Conservation (phyloP, 2,329 filamentous ascomycete genomes). For the Arthrinium puccinioides region DNA sequence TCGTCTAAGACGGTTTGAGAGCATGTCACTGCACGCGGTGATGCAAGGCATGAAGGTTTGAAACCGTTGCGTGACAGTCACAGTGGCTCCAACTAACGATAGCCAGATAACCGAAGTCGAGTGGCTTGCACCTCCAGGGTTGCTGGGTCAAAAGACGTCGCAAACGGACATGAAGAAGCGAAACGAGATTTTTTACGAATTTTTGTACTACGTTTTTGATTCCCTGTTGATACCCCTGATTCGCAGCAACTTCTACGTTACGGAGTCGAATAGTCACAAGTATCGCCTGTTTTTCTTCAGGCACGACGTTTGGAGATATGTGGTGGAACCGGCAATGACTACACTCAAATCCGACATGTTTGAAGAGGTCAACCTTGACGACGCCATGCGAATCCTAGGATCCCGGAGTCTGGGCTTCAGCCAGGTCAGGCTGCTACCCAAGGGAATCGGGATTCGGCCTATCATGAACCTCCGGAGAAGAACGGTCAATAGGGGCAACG, state of each 20-base stretch:
- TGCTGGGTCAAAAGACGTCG: slow-evolving; percentile 49
- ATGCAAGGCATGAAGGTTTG: slow-evolving; percentile 67
- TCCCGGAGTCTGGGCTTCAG: slow-evolving; percentile 66
- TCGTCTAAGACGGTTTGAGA: slow-evolving; percentile 72
- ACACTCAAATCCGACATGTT: slow-evolving; percentile 67
- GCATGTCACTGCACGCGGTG: slow-evolving; percentile 69
- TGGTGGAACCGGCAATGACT: slow-evolving; percentile 67
- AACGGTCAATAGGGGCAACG: slow-evolving; percentile 35
- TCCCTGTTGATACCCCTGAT: slow-evolving; percentile 84
- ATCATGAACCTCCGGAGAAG: slow-evolving; percentile 80
- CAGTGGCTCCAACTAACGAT: slow-evolving; percentile 4
- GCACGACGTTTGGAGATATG: slow-evolving; percentile 79
- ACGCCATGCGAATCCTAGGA: slow-evolving; percentile 50
- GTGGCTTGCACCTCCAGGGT: slow-evolving; percentile 61
- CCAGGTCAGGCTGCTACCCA: slow-evolving; percentile 75
- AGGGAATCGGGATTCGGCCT: slow-evolving; percentile 66
- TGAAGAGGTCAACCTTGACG: slow-evolving; percentile 59
- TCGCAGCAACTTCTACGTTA: slow-evolving; percentile 86
- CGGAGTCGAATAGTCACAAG: slow-evolving; percentile 74
- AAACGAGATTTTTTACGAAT: slow-evolving; percentile 70
- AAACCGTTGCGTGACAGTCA: slow-evolving; percentile 4
- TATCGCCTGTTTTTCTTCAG: slow-evolving; percentile 89
- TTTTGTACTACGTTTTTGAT: slow-evolving; percentile 90
- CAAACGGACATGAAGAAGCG: slow-evolving; percentile 69
- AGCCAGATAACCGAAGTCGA: slow-evolving; percentile 55